Evolutionary conservation across 805 yeast species (phyloP).

Genomic region (Pachysolen tannophilus): DNA sequence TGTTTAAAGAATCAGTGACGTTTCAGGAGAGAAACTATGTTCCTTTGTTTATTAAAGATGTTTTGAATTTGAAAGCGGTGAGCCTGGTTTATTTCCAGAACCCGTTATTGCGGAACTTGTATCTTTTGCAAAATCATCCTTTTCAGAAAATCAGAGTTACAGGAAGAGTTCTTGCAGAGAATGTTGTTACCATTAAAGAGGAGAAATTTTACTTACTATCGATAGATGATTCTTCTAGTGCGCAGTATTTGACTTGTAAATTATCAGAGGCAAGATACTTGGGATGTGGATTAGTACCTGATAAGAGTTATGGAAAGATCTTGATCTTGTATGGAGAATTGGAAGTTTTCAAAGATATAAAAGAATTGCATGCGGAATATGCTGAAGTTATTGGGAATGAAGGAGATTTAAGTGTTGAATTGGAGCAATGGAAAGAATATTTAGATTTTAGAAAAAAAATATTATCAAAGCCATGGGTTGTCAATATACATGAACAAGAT

Average conservation of each 20-base stretch:
- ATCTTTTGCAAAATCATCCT: slow-evolving; percentile 36
- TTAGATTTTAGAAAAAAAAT: slow-evolving; percentile 15
- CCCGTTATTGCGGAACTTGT: slow-evolving; percentile 16
- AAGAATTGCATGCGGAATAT: slow-evolving; percentile 24
- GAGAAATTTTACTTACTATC: slow-evolving; percentile 15
- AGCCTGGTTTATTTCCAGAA: slow-evolving; percentile 19
- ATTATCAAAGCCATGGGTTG: slow-evolving; percentile 27
- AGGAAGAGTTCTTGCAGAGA: slow-evolving; percentile 30
- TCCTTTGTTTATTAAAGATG: slow-evolving; percentile 25
- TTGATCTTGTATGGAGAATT: slow-evolving; percentile 21
- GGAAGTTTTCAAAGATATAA: slow-evolving; percentile 10
- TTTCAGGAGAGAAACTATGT: slow-evolving; percentile 16
- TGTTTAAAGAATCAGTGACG: slow-evolving; percentile 26
- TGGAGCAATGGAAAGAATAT: slow-evolving; percentile 28
- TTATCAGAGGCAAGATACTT: slow-evolving; percentile 14
- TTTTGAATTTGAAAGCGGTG: slow-evolving; percentile 14
- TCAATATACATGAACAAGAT: slow-evolving; percentile 5
- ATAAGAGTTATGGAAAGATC: slow-evolving; percentile 17
- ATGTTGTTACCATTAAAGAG: slow-evolving; percentile 6
- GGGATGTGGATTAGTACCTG: slow-evolving; percentile 14
- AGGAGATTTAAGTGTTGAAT: slow-evolving; percentile 20
- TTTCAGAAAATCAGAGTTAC: slow-evolving; percentile 22
- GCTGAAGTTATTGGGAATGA: slow-evolving; percentile 16
- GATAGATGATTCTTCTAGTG: slow-evolving; percentile 24
- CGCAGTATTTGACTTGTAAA: slow-evolving; percentile 18